Percentiles rank a stretch among this genome's conserved stretches.
Evolutionary conservation across 2,329 filamentous ascomycete species (phyloP).

Genomic region (Gaeumannomyces sp.): DNA sequence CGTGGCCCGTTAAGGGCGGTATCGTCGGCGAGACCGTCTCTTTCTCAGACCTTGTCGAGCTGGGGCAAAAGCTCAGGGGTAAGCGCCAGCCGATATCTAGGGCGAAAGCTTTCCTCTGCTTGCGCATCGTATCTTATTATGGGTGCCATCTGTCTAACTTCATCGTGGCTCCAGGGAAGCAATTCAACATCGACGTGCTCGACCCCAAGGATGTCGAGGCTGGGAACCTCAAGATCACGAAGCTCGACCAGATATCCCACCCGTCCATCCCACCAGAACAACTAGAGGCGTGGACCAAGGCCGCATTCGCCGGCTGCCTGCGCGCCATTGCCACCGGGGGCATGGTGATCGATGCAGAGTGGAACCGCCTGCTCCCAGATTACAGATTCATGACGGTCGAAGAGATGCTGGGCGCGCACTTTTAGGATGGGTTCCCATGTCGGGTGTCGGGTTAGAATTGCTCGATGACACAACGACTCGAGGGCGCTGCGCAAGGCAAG

Average conservation of each 20-base stretch:
- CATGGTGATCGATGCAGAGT: constrained; percentile 37
- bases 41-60: constrained; percentile 28
- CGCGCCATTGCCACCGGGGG: constrained; percentile 33
- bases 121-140: too few species aligned
- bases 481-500: too few species aligned
- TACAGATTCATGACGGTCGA: constrained; percentile 33
- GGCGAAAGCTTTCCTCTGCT: neutral
- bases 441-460: too few species aligned
- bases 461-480: too few species aligned
- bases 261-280: constrained; percentile 28
- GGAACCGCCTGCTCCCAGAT: constrained; percentile 37
- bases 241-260: constrained; percentile 32
- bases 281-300: constrained; percentile 26
- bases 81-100: neutral
- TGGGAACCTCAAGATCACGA: constrained; percentile 31
- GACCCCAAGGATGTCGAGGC: neutral
- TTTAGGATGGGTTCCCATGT: neutral
- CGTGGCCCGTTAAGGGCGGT: constrained; percentile 37
- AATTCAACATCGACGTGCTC: neutral
- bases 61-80: constrained; percentile 25
- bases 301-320: constrained; percentile 35
- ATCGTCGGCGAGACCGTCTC: constrained; percentile 32
- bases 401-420: constrained; percentile 15
- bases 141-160: neutral
- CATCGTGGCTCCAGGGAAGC: neutral